These are phyloP conservation scores for Blastocystis sp. DNA, from an alignment of 352 stramenopile species.

Conservation along the genomic window DNA sequence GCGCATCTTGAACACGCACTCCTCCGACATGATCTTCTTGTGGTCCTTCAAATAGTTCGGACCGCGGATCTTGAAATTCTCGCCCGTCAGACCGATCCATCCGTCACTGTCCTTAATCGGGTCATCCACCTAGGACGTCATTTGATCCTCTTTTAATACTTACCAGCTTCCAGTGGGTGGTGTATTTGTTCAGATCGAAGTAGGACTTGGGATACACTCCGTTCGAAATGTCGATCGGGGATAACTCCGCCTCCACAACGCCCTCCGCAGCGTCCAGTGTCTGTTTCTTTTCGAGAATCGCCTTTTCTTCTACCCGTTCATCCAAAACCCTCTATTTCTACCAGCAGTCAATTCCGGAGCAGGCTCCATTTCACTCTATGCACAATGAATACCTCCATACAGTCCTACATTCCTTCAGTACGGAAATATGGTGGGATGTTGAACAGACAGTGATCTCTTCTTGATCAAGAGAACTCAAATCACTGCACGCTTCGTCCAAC, in stretches of 20 bases:
- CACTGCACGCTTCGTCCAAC: no score
- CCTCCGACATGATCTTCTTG: slow-evolving; percentile 60
- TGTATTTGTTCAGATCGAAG: slow-evolving; percentile 36
- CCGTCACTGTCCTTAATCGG: slow-evolving; percentile 28
- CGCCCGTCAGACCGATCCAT: slow-evolving; percentile 41
- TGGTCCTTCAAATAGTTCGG: slow-evolving; percentile 51
- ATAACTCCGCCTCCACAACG: not conserved
- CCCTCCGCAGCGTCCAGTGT: not conserved
- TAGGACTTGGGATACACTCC: slow-evolving; percentile 10
- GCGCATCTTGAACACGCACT: slow-evolving; percentile 38
- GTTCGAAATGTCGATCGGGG: not conserved
- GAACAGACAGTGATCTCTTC: no score
- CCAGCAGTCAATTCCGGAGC: slow-evolving; percentile 4
- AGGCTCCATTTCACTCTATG: not conserved
- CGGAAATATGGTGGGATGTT: no score
- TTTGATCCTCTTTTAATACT: not conserved
- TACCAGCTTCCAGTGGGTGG: slow-evolving; percentile 41
- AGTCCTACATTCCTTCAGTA: not conserved
- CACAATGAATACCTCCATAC: not conserved
- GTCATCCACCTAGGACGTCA: not conserved
- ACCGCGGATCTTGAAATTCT: slow-evolving; percentile 48
- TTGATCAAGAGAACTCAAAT: no score
- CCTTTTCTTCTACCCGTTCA: slow-evolving; percentile 7
- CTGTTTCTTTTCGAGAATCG: slow-evolving; percentile 36
- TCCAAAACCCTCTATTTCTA: not conserved